phyloP scores from a whole-genome alignment of 176 grass and related monocot genomes.

The Avena sativa region DNA sequence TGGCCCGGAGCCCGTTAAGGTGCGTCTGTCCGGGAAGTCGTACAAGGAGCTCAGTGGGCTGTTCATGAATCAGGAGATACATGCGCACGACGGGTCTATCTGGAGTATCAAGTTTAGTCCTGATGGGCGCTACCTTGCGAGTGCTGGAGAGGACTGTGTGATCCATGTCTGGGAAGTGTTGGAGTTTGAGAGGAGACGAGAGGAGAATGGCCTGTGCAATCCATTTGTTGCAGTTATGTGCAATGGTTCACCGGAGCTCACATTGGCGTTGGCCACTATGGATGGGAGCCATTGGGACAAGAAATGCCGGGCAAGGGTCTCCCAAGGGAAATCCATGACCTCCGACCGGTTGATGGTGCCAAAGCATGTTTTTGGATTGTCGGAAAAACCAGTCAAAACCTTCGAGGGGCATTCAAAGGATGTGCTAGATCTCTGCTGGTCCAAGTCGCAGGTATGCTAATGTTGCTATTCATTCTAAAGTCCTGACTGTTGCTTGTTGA shows the following conservation, averaged over 20 bases:
- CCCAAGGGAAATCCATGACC: conserved; percentile 50
- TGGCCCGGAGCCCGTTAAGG: conserved; percentile 71
- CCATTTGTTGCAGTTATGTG: conserved; percentile 63
- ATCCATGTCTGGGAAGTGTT: conserved; percentile 96
- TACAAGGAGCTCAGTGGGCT: conserved; percentile 85
- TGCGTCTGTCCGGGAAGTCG: conserved; percentile 78
- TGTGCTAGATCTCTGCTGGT: conserved; percentile 98
- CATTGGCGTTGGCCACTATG: conserved; percentile 49
- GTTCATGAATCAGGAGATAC: conserved; percentile 92
- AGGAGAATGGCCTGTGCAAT: conserved; percentile 66
- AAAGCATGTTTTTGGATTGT: conserved; percentile 82
- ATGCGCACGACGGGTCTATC: conserved; percentile 81
- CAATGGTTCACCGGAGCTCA: conserved; percentile 64
- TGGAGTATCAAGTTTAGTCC: conserved; percentile 90
- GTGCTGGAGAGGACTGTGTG: conserved; percentile 86
- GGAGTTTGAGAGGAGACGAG: conserved; percentile 58
- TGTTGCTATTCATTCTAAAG: conserved; percentile 6
- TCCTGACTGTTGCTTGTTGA: not conserved
- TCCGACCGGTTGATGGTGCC: conserved; percentile 77
- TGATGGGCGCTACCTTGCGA: conserved; percentile 82
- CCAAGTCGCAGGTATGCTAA: conserved; percentile 80
- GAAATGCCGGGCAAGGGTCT: conserved; percentile 62
- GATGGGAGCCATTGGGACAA: conserved; percentile 69
- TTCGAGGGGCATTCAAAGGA: conserved; percentile 80
- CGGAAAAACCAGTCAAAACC: conserved; percentile 77